Evolutionary conservation across 805 yeast species (phyloP).

Genomic region (Pichia pseudocactophila): DNA sequence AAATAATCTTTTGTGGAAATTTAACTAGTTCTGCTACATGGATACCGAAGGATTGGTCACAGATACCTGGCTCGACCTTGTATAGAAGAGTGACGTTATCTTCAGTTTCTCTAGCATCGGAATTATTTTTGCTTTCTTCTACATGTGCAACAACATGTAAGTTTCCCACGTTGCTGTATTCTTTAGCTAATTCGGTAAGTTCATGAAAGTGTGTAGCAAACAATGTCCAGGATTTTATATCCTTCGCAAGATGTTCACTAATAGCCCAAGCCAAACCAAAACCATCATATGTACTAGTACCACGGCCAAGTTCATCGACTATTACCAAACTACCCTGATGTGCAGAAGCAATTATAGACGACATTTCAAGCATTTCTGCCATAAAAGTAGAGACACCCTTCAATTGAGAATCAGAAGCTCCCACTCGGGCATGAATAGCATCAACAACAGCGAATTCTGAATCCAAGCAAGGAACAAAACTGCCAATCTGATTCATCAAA

Average conservation of each 20-base stretch:
- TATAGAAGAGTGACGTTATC: constrained; percentile 81
- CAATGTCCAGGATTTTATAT: constrained; percentile 67
- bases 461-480: constrained; percentile 69
- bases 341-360: constrained; percentile 75
- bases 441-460: constrained; percentile 83
- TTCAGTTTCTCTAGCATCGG: constrained; percentile 26
- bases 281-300: constrained; percentile 92
- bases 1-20: constrained; percentile 81
- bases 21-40: constrained; percentile 95
- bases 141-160: constrained; percentile 92
- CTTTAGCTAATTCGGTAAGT: constrained; percentile 68
- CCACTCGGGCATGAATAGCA: constrained; percentile 92
- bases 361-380: constrained; percentile 94
- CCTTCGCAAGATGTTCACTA: constrained; percentile 68
- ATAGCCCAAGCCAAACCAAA: constrained; percentile 98
- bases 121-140: constrained; percentile 32
- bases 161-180: constrained; percentile 58
- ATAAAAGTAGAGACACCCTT: constrained; percentile 95
- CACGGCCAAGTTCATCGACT: constrained; percentile 94
- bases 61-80: constrained; percentile 92
- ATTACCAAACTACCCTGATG: constrained; percentile 72
- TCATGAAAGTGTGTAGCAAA: constrained; percentile 99
- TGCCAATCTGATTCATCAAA: constrained; percentile 81
- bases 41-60: constrained; percentile 94
- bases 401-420: constrained; percentile 96